Base-by-base conservation (phyloP, 495 filamentous ascomycete genomes). In the Xylaria scruposa region DNA sequence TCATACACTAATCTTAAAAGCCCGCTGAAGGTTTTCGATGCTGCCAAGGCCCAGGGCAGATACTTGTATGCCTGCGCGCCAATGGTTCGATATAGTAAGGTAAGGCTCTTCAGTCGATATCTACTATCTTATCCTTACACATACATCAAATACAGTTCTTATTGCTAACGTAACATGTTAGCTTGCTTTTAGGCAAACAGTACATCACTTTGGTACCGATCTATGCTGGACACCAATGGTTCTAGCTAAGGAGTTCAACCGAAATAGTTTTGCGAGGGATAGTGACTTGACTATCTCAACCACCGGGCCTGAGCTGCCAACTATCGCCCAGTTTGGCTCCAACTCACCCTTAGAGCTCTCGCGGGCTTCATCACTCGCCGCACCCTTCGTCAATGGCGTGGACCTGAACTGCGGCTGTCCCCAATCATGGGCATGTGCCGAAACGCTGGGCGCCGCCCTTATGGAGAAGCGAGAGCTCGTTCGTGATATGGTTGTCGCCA, bases 191-290 rank as follows among this genome's bases (percentile, higher is more conserved):
- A 85, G 90, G 59, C 84, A 89, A 62, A 88, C 90, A 0, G 85
- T 88, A 4, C 81, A 85, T 51, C 79, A 86, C 38, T 91, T 90
- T 76, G 85, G 85, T 44, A 86, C 88, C 19, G 90, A 91, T 75
- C 77, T 92, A 24, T 87, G 86, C 71, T 91, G 90, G 83, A 91
- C 90, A 8, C 90, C 90, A 49, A 92, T 92, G 90, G 89, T 91
- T 72, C 81, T 92, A 40, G 90, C 90, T 54, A 91, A 91, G 75
- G 90, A 92, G 79, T 92, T 91, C 77, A 89, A 90, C 76, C 82
- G 90, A 31, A 88, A 81, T 73, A 70, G 75, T 8, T 77, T 85
- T 62, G 90, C 90, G 47, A 82, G 90, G 68, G 86, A 90, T 72
- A 88, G 85, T 77, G 90, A 88, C 84, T 73, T 84, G 17, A 73